phyloP scores from a whole-genome alignment of 139 green algal species.

The Chlamydomonas applanata region DNA sequence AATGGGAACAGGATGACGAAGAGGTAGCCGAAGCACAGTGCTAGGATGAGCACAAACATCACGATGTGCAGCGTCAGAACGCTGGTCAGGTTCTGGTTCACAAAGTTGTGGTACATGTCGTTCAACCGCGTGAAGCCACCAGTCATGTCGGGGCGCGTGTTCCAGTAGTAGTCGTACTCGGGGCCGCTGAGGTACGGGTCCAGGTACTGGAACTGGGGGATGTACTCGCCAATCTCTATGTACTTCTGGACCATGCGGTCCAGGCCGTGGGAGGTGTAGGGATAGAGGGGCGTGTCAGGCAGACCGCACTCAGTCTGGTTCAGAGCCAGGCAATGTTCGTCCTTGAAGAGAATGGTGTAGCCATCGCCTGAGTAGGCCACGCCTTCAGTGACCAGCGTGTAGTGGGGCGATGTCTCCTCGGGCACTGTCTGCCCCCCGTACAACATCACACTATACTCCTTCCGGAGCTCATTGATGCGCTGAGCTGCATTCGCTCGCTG shows the following conservation, averaged over 20 bases:
- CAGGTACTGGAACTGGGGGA: conserved; percentile 1
- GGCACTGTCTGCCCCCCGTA: background rate
- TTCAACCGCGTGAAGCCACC: background rate
- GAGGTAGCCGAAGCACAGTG: conserved; percentile 11
- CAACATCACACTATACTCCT: conserved; percentile 8
- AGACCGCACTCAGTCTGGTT: background rate
- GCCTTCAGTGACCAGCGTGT: background rate
- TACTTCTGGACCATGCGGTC: conserved; percentile 13
- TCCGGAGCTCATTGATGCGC: too few relatives aligned
- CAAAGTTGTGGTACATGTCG: background rate
- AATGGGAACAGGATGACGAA: conserved; percentile 30
- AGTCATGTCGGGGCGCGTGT: conserved; percentile 5
- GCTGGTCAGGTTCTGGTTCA: background rate
- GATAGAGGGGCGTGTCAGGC: background rate
- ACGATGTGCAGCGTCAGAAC: conserved; percentile 26
- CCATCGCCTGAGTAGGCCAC: background rate
- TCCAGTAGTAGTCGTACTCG: conserved; percentile 16
- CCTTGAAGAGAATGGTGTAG: background rate
- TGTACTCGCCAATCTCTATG: conserved; percentile 11
- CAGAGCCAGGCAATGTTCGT: background rate
- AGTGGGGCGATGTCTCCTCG: background rate
- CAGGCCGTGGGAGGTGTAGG: background rate
- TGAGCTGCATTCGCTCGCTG: too few relatives aligned
- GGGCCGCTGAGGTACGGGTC: conserved; percentile 13
- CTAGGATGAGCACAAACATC: conserved; percentile 24